Percentiles rank a stretch among this genome's conserved stretches.
Evolutionary conservation across 2,329 filamentous ascomycete species (phyloP).

Genomic region (Aureobasidium melanogenum): DNA sequence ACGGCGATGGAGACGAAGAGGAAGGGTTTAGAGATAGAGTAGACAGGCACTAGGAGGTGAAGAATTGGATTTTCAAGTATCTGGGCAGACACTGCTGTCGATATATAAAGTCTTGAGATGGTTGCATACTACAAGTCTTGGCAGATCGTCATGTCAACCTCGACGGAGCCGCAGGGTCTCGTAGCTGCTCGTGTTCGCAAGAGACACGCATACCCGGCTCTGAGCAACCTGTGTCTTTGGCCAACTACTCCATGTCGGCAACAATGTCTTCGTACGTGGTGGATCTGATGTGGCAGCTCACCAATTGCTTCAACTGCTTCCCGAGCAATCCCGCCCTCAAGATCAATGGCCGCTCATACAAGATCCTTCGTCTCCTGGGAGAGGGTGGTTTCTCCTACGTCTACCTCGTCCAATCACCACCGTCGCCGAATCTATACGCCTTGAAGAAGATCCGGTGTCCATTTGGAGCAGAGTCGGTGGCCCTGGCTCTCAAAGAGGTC

Average conservation of each 20-base stretch:
- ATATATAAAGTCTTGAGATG: not conserved
- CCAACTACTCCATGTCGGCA: conserved; percentile 9
- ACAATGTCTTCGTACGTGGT: conserved; percentile 54
- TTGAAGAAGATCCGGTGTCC: conserved; percentile 99
- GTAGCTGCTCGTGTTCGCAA: not conserved
- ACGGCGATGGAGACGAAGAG: conserved; percentile 32
- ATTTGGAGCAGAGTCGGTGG: conserved; percentile 92
- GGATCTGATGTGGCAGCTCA: conserved; percentile 83
- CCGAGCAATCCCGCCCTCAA: conserved; percentile 88
- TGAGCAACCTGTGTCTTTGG: not conserved
- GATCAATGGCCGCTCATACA: conserved; percentile 91
- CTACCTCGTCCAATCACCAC: conserved; percentile 91
- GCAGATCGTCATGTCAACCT: not conserved
- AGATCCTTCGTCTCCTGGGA: conserved; percentile 85
- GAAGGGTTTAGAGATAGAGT: conserved; percentile 16
- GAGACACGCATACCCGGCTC: not conserved
- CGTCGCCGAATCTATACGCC: conserved; percentile 75
- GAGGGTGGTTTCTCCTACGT: conserved; percentile 99
- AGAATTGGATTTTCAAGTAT: not conserved
- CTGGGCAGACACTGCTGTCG: not conserved
- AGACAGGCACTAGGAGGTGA: not conserved
- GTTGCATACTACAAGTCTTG: not conserved
- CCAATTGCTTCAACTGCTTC: conserved; percentile 94
- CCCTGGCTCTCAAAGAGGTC: conserved; percentile 91
- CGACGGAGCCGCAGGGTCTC: not conserved